Evolutionary conservation across 495 filamentous ascomycete species (phyloP).

Genomic region (Hyphodiscus hymeniophilus): DNA sequence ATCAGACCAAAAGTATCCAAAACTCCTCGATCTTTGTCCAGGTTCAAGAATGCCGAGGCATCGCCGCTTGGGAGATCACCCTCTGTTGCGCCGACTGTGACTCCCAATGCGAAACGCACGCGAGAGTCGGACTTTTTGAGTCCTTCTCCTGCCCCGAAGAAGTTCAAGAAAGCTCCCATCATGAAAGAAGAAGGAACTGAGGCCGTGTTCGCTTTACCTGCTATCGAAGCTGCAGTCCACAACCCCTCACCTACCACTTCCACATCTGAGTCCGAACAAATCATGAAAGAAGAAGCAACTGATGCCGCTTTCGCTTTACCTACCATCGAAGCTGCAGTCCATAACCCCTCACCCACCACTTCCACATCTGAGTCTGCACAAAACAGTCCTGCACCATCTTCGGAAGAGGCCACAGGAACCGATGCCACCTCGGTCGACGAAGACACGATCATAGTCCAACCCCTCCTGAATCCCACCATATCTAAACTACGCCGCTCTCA

Average conservation of each 20-base stretch:
- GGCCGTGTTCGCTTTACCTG: neutral
- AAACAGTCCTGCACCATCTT: constrained; percentile 5
- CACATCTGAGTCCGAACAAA: neutral
- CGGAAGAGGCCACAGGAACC: constrained; percentile 10
- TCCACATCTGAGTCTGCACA: constrained; percentile 1
- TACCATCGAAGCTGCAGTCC: neutral
- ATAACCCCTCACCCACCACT: neutral
- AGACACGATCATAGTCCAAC: constrained; percentile 18
- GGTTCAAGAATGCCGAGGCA: constrained; percentile 12
- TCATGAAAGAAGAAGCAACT: neutral
- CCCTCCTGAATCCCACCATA: constrained; percentile 1
- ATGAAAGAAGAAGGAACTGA: neutral
- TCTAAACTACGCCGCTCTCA: constrained; percentile 4
- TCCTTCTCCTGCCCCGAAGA: constrained; percentile 1
- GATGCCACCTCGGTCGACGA: constrained; percentile 24
- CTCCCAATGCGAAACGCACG: constrained; percentile 11
- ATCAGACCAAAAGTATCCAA: constrained; percentile 18
- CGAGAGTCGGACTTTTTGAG: constrained; percentile 3
- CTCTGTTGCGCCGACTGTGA: neutral
- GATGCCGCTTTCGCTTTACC: neutral
- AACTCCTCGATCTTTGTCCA: constrained; percentile 15
- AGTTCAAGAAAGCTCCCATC: neutral
- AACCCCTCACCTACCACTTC: neutral
- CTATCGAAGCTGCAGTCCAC: neutral
- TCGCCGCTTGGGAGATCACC: constrained; percentile 9